Evolutionary conservation across 2,329 filamentous ascomycete genomes (phyloP), one percentile per base, ranked within the genome.

Genomic region (Rachicladosporium sp.): DNA sequence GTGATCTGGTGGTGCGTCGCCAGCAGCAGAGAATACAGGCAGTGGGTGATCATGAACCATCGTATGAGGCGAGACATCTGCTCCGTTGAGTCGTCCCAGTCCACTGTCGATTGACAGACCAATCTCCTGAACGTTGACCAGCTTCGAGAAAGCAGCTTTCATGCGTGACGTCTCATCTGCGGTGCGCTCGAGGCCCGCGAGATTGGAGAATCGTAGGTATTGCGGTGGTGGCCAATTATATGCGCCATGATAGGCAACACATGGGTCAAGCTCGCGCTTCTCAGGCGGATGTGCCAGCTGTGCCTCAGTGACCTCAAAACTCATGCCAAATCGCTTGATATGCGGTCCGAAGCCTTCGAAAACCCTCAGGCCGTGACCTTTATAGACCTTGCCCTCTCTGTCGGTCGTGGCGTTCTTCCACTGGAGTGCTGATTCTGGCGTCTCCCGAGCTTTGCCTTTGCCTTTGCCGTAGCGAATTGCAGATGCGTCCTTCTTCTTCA

Each of bases 91-190:
- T 67, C 77, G 83, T 8, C 80, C 80, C 30, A 83, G 64, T 7
- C 80, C 78, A 41, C 71, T 77, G 51, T 82, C 76, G 31, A 82
- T 68, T 11, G 75, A 81, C 3, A 85, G 58, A 0, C 74, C 80
- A n/a, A 85, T 66, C 44, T 82, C 76, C 29, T 64, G 66, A 2
- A 79, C 70, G 6, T 67, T 65, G 2, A 54, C 60, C 2, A 82
- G 64, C 38, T 69, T 71, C 8, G 64, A 64, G 41, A 85, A 69
- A 3, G 78, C 76, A 29, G 67, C 63, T 44, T 69, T 74, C 73
- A 82, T 77, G 23, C 68, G 68, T 7, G 67, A 64, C 0, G 70
- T 75, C 50, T 80, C 75, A 48, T 83, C 78, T 4, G 78, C 76
- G 7, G 74, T 71, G 37, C 70, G 63, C 52, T 82, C 78, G 2